These are phyloP conservation scores for Clarireedia monteithiana DNA, from an alignment of 2,329 filamentous ascomycete species.

Conservation along the genomic window DNA sequence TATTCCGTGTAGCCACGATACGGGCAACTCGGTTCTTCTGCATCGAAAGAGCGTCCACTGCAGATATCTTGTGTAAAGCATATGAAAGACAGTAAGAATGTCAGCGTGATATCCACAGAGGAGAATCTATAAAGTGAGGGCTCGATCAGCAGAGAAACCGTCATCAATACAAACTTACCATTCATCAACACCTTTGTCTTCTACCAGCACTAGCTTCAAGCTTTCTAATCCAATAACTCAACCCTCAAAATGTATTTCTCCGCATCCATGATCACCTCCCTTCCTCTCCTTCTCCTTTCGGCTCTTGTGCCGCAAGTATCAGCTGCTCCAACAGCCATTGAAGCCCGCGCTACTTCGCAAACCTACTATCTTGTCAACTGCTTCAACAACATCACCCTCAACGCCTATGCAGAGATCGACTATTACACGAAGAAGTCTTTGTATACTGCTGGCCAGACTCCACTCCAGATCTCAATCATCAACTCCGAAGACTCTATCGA, in stretches of 20 bases:
- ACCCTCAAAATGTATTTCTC: slow-evolving; percentile 6
- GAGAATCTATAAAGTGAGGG: background rate
- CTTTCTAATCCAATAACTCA: background rate
- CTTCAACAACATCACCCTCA: slow-evolving; percentile 1
- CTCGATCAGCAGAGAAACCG: background rate
- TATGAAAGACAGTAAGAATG: too few species aligned
- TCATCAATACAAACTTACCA: too few species aligned
- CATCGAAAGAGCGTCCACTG: too few species aligned
- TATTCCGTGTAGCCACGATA: too few species aligned
- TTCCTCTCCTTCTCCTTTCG: slow-evolving; percentile 3
- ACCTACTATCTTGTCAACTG: slow-evolving; percentile 10
- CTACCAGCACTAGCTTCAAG: too few species aligned
- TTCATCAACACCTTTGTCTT: too few species aligned
- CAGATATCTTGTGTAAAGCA: too few species aligned
- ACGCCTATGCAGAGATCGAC: slow-evolving; percentile 2
- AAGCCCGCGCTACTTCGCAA: background rate
- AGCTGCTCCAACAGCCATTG: background rate
- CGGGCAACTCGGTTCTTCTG: too few species aligned
- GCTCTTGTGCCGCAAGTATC: background rate
- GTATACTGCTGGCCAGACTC: background rate
- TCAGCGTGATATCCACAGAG: too few species aligned
- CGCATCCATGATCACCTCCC: slow-evolving; percentile 1
- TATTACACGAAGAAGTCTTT: background rate
- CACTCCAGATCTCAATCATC: background rate
- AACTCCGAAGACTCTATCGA: background rate